Evolutionary conservation across 2,329 filamentous ascomycete species (phyloP).

Genomic region (Fusarium brachygibbosum): DNA sequence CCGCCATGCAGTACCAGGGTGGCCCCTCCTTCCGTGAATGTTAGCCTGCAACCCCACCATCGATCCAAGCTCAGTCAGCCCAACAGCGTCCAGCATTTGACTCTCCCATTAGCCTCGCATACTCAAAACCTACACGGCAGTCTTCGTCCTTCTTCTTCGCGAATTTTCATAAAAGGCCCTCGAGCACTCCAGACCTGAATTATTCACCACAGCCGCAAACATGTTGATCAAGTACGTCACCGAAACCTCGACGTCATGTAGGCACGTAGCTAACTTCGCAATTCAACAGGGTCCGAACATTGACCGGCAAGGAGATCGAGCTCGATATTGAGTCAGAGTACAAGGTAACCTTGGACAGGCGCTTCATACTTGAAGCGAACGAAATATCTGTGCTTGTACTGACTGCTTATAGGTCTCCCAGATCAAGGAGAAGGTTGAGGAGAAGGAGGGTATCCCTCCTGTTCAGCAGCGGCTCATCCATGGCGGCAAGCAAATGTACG

Average conservation of each 20-base stretch:
- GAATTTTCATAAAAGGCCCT: not conserved
- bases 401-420: conserved; percentile 77
- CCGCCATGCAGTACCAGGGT: conserved; percentile 15
- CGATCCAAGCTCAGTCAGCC: conserved; percentile 41
- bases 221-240: conserved; percentile 67
- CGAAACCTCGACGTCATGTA: conserved; percentile 19
- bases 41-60: conserved; percentile 46
- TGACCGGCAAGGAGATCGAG: conserved; percentile 99
- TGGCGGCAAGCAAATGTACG: conserved; percentile 97
- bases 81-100: conserved; percentile 23
- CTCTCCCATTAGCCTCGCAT: conserved; percentile 45
- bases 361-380: not conserved
- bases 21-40: conserved; percentile 40
- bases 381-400: conserved; percentile 7
- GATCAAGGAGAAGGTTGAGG: conserved; percentile 99
- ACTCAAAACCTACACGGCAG: conserved; percentile 16
- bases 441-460: conserved; percentile 98
- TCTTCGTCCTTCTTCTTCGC: not conserved
- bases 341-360: conserved; percentile 71
- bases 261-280: conserved; percentile 39
- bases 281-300: conserved; percentile 84
- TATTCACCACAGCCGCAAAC: conserved; percentile 29
- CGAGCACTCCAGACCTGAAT: conserved; percentile 5
- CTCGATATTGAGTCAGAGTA: conserved; percentile 95
- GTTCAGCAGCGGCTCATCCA: conserved; percentile 97